Percentiles rank a stretch among this genome's conserved stretches.
Conservation (phyloP, 2,329 filamentous ascomycete species). For the Paracoccidioides lutzii region DNA sequence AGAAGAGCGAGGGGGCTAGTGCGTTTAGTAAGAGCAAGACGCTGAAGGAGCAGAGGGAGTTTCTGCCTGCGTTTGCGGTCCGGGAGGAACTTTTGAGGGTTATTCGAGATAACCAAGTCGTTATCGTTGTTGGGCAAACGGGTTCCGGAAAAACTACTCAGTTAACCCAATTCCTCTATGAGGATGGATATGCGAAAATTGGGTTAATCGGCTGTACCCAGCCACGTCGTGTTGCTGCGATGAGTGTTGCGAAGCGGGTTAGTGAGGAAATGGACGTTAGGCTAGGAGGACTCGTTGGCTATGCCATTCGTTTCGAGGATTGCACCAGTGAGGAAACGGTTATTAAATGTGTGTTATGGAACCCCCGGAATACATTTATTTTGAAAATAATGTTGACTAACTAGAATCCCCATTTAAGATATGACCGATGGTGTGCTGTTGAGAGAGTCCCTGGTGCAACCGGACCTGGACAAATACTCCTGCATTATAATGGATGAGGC, state of each 20-base stretch:
- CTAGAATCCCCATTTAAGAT: slow-evolving; percentile 32
- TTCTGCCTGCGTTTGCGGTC: slow-evolving; percentile 87
- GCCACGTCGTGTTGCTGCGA: slow-evolving; percentile 87
- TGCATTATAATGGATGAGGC: slow-evolving; percentile 99
- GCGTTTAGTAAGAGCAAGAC: slow-evolving; percentile 89
- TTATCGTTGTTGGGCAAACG: slow-evolving; percentile 93
- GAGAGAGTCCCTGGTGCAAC: slow-evolving; percentile 82
- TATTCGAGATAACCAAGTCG: slow-evolving; percentile 91
- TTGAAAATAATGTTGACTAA: slow-evolving; percentile 7
- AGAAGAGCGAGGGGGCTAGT: slow-evolving; percentile 73
- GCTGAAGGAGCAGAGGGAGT: slow-evolving; percentile 81
- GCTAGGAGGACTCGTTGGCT: slow-evolving; percentile 77
- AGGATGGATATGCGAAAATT: slow-evolving; percentile 78
- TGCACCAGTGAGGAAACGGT: slow-evolving; percentile 89
- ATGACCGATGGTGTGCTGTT: slow-evolving; percentile 97
- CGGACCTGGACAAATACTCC: slow-evolving; percentile 88
- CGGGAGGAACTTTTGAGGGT: slow-evolving; percentile 83
- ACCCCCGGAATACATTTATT: slow-evolving; percentile 6
- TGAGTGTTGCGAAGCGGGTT: slow-evolving; percentile 97
- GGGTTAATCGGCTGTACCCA: slow-evolving; percentile 97
- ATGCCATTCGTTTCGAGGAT: slow-evolving; percentile 96
- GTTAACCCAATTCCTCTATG: slow-evolving; percentile 86
- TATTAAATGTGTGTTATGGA: slow-evolving; percentile 56
- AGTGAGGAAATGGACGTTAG: slow-evolving; percentile 96
- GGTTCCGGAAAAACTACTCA: slow-evolving; percentile 97